These are phyloP conservation scores for Calvatia gigantea DNA, from an alignment of 768 basidiomycete species.

Conservation along the genomic window DNA sequence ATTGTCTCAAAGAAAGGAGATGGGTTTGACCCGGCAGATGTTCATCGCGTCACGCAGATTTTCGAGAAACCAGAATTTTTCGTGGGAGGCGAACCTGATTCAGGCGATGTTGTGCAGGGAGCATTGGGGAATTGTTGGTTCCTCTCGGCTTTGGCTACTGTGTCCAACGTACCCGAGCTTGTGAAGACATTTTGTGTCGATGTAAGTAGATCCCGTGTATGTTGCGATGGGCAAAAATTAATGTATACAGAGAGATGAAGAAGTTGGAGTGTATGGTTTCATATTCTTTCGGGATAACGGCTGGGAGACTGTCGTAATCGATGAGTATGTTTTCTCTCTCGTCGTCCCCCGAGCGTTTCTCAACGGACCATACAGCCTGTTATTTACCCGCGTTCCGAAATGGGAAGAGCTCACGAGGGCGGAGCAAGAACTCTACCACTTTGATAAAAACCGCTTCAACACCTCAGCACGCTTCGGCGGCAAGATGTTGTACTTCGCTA, in stretches of 20 bases:
- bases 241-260: constrained; percentile 38
- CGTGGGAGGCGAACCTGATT: constrained; percentile 39
- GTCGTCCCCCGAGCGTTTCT: neutral
- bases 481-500: constrained; percentile 48
- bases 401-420: constrained; percentile 40
- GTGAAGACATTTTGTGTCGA: constrained; percentile 43
- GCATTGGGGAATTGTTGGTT: constrained; percentile 56
- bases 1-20: too few species aligned
- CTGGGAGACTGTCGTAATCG: constrained; percentile 55
- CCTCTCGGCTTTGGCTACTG: constrained; percentile 47
- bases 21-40: constrained; percentile 23
- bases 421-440: constrained; percentile 46
- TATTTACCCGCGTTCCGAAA: constrained; percentile 46
- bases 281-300: constrained; percentile 50
- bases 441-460: constrained; percentile 46
- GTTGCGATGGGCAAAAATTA: neutral
- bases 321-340: constrained; percentile 41
- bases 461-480: constrained; percentile 42
- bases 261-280: constrained; percentile 56
- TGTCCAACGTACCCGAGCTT: constrained; percentile 46
- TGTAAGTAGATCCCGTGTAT: constrained; percentile 17
- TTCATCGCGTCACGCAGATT: constrained; percentile 42
- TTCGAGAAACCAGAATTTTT: constrained; percentile 52
- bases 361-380: constrained; percentile 28
- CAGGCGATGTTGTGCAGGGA: constrained; percentile 50